Evolutionary conservation across 176 grass and related monocot genomes (phyloP), one percentile per base, ranked within the genome.

Genomic region (Hsuehochloa calcarea): DNA sequence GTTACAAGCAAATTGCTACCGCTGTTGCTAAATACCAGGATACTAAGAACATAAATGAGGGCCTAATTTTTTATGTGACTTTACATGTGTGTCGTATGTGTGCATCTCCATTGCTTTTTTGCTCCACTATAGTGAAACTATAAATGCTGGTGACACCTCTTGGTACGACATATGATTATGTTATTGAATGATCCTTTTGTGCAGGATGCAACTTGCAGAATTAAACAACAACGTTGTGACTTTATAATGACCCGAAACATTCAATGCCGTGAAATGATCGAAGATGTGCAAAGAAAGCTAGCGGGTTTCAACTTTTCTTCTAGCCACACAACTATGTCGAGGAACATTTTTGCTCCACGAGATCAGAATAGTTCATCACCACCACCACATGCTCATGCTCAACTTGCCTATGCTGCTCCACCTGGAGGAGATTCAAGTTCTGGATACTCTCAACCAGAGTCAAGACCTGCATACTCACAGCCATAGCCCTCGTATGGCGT

Each of bases 191-290:
- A 60, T 81, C 51, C 80, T 80, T 73, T 31, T 83, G 54, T 47
- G 85, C 88, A 99, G 96, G 96, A 96, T 39, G 96, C 96, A 85
- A 96, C 94, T 88, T 84, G 82, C 78, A 94, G 72, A 72, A 86
- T 96, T 89, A 95, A 96, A 83, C 91, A 99, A 81, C 96, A 99
- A 50, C 92, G 93, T 84, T 88, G 91, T 82, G 96, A 99, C 78
- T 99, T 94, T 34, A 87, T 92, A 65, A 94, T 96, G 91, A 99
- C 96, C 27, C 85, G 96, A 52, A 95, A 92, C 81, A 99, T 99
- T 74, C 96, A 99, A 61, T 96, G 96, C 75, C 96, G 91, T 38
- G 96, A 99, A 84, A 99, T 96, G 96, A 99, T 94, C 4, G 93
- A 99, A 68, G 96, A 99, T 19, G 93, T 99, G 34, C 93, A 99